phyloP scores from a whole-genome alignment of 1,284 basidiomycete genomes.

The Cutaneotrichosporon cyanovorans region DNA sequence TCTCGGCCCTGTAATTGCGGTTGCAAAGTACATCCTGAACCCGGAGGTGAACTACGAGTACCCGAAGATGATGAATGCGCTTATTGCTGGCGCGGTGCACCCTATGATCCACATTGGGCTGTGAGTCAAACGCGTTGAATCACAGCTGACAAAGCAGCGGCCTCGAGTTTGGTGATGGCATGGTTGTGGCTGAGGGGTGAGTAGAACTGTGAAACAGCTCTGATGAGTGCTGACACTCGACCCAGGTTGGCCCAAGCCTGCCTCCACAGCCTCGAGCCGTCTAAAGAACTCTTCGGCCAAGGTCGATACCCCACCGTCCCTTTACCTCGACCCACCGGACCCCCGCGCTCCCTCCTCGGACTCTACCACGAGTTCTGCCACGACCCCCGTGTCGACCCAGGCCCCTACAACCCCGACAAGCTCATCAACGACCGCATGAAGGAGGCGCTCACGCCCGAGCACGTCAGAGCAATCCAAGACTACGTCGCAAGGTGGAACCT shows the following conservation, averaged over 20 bases:
- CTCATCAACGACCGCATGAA: slow-evolving; percentile 49
- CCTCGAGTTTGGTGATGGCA: slow-evolving; percentile 54
- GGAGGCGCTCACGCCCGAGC: slow-evolving; percentile 46
- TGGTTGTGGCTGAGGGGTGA: slow-evolving; percentile 54
- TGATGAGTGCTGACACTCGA: not conserved
- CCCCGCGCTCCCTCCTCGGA: slow-evolving; percentile 18
- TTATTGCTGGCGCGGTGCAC: slow-evolving; percentile 52
- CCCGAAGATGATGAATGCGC: slow-evolving; percentile 53
- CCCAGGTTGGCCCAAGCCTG: slow-evolving; percentile 65
- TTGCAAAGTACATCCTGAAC: slow-evolving; percentile 56
- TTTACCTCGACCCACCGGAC: not conserved
- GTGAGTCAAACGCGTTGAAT: not conserved
- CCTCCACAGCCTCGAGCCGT: slow-evolving; percentile 97
- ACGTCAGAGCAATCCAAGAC: slow-evolving; percentile 49
- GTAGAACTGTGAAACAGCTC: not conserved
- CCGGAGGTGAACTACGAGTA: slow-evolving; percentile 42
- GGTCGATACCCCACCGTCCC: no score
- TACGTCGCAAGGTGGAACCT: slow-evolving; percentile 51
- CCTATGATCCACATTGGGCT: slow-evolving; percentile 63
- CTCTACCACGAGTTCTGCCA: slow-evolving; percentile 27
- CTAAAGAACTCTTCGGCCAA: slow-evolving; percentile 52
- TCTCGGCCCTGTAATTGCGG: slow-evolving; percentile 47
- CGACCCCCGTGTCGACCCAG: slow-evolving; percentile 44
- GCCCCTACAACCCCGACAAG: slow-evolving; percentile 53
- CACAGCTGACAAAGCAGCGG: slow-evolving; percentile 30